phyloP scores from a whole-genome alignment of 805 yeast genomes.

The Candida odintsovae region DNA sequence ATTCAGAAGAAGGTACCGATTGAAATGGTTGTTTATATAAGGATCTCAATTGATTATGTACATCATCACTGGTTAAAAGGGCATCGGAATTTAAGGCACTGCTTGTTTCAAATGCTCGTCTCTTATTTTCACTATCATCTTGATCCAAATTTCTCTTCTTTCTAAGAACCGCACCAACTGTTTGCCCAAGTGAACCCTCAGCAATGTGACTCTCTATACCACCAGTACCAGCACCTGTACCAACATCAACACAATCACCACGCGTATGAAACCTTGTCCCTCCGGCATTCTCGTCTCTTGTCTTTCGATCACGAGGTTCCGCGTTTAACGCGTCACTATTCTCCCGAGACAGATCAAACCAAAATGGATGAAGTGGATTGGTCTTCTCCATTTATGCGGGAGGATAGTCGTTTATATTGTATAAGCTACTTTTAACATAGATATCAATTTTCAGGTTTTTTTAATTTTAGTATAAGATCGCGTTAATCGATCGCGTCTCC shows the following conservation, averaged over 20 bases:
- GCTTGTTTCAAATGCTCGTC: constrained; percentile 9
- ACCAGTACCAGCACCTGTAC: not conserved
- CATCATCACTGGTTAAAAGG: constrained; percentile 18
- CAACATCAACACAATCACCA: not conserved
- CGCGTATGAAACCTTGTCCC: constrained; percentile 39
- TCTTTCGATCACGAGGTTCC: constrained; percentile 34
- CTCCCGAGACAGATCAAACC: constrained; percentile 29
- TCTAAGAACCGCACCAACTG: constrained; percentile 3
- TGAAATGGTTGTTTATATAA: not conserved
- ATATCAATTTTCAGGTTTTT: no score
- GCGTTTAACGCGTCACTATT: constrained; percentile 30
- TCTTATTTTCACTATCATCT: constrained; percentile 11
- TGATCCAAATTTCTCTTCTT: constrained; percentile 14
- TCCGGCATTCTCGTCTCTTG: constrained; percentile 38
- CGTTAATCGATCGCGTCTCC: not conserved
- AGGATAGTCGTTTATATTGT: not conserved
- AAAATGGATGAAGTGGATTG: constrained; percentile 17
- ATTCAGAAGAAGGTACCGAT: constrained; percentile 17
- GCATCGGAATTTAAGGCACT: constrained; percentile 16
- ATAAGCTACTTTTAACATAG: not conserved
- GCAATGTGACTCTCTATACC: constrained; percentile 2
- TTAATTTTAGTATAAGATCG: no score
- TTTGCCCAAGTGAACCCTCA: not conserved
- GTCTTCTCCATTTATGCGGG: constrained; percentile 14
- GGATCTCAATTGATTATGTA: not conserved